These are phyloP conservation scores for Macrophomina pseudophaseolina DNA, from an alignment of 2,329 filamentous ascomycete genomes.

Conservation along the genomic window DNA sequence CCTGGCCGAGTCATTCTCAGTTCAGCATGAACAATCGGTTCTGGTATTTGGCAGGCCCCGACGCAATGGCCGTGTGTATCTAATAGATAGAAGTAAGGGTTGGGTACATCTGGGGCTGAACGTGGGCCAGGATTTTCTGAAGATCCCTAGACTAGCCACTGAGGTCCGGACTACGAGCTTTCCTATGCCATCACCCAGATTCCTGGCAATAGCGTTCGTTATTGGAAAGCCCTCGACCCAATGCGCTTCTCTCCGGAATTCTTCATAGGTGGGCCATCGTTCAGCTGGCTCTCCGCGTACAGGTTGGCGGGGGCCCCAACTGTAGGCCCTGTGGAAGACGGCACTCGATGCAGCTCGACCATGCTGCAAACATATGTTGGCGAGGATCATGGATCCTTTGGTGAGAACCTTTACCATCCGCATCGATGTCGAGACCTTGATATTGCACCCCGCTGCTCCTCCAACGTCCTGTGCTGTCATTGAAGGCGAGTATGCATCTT, in stretches of 20 bases:
- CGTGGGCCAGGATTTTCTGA: neutral
- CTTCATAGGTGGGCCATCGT: neutral
- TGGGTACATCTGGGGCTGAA: neutral
- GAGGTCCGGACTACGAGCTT: neutral
- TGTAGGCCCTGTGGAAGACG: neutral
- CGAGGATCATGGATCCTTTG: neutral
- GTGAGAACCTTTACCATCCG: no score
- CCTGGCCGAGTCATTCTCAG: neutral
- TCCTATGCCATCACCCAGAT: neutral
- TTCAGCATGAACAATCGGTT: neutral
- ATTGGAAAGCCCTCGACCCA: neutral
- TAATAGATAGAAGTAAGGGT: neutral
- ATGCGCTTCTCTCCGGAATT: conserved; percentile 3
- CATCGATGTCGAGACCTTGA: no score
- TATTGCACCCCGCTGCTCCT: no score
- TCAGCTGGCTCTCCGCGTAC: neutral
- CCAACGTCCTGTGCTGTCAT: neutral
- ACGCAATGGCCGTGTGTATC: neutral
- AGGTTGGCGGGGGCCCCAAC: neutral
- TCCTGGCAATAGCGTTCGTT: no score
- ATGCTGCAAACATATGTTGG: neutral
- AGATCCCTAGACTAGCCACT: neutral
- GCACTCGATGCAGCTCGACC: neutral
- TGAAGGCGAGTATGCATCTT: neutral
- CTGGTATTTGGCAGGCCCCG: neutral